Evolutionary conservation across 139 green algal genomes (phyloP).

Genomic region (Picochlorum sp.): DNA sequence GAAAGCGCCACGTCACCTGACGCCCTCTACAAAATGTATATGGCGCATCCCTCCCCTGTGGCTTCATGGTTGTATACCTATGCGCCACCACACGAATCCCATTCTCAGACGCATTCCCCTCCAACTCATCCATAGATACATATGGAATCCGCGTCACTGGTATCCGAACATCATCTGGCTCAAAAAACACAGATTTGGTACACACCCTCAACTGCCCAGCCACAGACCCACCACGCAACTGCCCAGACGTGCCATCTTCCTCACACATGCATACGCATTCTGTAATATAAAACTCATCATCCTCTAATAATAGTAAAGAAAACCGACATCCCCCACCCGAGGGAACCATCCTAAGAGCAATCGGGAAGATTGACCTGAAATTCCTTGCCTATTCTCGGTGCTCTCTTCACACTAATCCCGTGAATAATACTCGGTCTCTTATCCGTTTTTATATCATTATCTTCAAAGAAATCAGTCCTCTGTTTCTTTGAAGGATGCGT

Average conservation of each 20-base stretch:
- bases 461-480: not conserved
- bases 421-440: not conserved
- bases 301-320: conserved; percentile 76
- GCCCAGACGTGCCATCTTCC: not conserved
- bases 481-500: not conserved
- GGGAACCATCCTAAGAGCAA: no score
- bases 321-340: conserved; percentile 40
- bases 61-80: conserved; percentile 47
- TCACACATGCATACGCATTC: conserved; percentile 52
- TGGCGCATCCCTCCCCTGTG: conserved; percentile 58
- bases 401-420: not conserved
- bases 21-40: conserved; percentile 40
- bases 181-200: conserved; percentile 77
- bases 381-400: conserved; percentile 1
- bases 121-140: not conserved
- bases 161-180: conserved; percentile 68
- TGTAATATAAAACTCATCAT: conserved; percentile 65
- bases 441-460: not conserved
- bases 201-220: conserved; percentile 67
- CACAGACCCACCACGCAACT: conserved; percentile 47
- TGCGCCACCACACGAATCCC: conserved; percentile 18
- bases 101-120: not conserved
- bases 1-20: conserved; percentile 50
- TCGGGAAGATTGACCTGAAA: not conserved
- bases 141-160: conserved; percentile 58